These are phyloP conservation scores for Vaucheria bursata DNA, from an alignment of 352 stramenopile genomes.

Conservation along the genomic window DNA sequence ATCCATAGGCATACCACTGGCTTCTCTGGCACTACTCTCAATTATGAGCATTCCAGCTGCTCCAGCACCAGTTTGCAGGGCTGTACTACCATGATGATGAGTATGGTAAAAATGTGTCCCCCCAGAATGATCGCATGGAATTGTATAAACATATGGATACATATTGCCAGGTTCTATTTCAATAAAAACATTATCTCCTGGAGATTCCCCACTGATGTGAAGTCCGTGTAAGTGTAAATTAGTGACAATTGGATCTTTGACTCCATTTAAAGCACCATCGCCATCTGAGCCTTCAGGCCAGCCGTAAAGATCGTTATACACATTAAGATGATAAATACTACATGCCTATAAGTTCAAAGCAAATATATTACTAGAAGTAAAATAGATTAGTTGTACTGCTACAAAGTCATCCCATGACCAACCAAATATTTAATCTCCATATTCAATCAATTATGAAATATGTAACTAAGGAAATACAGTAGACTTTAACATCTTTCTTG, in stretches of 20 bases:
- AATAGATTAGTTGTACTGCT: too few relatives aligned
- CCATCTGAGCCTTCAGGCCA: background rate
- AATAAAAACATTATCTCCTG: conserved; percentile 11
- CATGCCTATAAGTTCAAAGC: background rate
- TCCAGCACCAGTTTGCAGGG: background rate
- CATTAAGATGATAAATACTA: background rate
- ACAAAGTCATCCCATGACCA: too few relatives aligned
- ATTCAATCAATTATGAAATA: too few relatives aligned
- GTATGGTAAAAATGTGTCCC: conserved; percentile 27
- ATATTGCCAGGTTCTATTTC: background rate
- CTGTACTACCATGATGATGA: background rate
- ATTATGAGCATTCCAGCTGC: background rate
- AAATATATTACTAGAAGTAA: too few relatives aligned
- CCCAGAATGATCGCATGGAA: conserved; percentile 40
- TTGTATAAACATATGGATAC: conserved; percentile 11
- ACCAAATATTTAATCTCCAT: too few relatives aligned
- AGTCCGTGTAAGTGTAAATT: conserved; percentile 3
- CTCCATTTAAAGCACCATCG: background rate
- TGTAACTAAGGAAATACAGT: too few relatives aligned
- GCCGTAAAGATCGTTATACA: background rate
- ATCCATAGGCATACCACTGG: background rate
- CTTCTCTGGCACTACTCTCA: background rate
- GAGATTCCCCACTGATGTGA: conserved; percentile 36
- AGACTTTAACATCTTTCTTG: too few relatives aligned
- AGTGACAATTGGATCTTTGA: background rate